Evolutionary conservation across 345 rosid species (phyloP).

Genomic region (Schrenkiella parvula): DNA sequence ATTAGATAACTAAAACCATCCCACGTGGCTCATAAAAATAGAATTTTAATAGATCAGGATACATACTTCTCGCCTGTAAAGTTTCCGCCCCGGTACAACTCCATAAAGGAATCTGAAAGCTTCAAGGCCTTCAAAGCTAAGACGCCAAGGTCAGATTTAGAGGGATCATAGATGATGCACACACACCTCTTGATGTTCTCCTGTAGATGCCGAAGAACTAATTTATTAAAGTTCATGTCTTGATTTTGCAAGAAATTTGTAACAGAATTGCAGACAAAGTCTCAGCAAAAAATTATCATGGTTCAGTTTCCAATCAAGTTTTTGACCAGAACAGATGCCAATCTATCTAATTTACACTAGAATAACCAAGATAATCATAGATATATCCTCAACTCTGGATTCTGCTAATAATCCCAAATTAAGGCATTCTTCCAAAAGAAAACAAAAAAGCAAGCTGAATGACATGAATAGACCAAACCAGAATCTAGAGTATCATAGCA

Average conservation of each 20-base stretch:
- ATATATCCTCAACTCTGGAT: not conserved
- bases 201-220: conserved; percentile 34
- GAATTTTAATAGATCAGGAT: not conserved
- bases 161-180: conserved; percentile 96
- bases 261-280: not conserved
- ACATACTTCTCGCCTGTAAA: conserved; percentile 96
- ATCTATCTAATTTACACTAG: not conserved
- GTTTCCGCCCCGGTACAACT: conserved; percentile 65
- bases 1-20: conserved; percentile 3
- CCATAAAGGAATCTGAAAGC: conserved; percentile 98
- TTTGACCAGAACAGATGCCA: not conserved
- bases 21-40: not conserved
- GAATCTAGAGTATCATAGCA: not conserved
- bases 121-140: conserved; percentile 95
- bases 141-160: conserved; percentile 83
- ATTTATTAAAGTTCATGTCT: not conserved
- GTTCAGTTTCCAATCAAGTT: not conserved
- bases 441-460: not conserved
- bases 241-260: not conserved
- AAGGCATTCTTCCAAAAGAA: not conserved
- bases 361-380: not conserved
- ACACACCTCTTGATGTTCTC: conserved; percentile 96
- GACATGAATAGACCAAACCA: not conserved
- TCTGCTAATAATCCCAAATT: not conserved
- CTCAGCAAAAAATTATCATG: not conserved